Evolutionary conservation across 2,329 filamentous ascomycete species (phyloP).

Genomic region (Ceratocystis alfenasii): DNA sequence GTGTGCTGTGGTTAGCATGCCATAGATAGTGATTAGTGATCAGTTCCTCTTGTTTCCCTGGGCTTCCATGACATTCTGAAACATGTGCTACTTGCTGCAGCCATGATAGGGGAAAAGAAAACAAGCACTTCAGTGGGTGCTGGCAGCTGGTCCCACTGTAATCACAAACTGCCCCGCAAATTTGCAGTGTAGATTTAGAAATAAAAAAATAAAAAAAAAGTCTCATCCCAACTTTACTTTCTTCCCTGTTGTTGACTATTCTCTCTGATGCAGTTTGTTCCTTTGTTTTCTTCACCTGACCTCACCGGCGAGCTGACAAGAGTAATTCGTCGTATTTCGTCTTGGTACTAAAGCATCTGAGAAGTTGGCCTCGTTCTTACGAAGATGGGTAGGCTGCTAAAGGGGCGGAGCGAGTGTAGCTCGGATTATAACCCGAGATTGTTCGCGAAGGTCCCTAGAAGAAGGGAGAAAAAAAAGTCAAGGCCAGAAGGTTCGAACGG

Average conservation of each 20-base stretch:
- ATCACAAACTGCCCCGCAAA: background rate
- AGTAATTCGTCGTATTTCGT: too few relatives aligned
- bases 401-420: background rate
- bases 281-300: background rate
- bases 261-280: background rate
- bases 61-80: background rate
- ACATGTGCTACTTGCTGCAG: background rate
- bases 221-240: conserved; percentile 1
- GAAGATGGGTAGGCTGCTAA: too few relatives aligned
- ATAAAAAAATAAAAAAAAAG: background rate
- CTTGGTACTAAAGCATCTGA: too few relatives aligned
- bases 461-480: background rate
- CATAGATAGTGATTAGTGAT: background rate
- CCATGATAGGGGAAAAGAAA: too few relatives aligned
- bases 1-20: background rate
- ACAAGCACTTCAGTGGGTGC: too few relatives aligned
- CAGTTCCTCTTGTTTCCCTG: background rate
- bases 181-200: background rate
- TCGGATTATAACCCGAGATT: background rate
- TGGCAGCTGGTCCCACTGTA: background rate
- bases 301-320: too few relatives aligned
- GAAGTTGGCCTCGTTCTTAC: too few relatives aligned
- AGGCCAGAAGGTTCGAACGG: background rate
- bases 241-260: background rate
- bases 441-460: background rate